Base-by-base conservation (phyloP, 1,284 basidiomycete species). In the Exobasidium rhododendri region DNA sequence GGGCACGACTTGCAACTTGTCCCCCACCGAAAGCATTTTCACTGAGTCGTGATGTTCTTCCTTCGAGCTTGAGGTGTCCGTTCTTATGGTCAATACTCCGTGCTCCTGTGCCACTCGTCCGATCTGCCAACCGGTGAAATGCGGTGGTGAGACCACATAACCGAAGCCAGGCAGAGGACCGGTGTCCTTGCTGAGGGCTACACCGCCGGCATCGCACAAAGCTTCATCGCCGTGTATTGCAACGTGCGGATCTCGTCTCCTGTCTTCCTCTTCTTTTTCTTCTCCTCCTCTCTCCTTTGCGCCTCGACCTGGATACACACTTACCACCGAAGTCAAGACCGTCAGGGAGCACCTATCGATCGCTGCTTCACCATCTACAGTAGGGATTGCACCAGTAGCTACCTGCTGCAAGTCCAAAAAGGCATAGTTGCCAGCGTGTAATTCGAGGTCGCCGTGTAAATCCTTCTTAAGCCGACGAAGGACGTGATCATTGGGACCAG, bases 341-440 rank as follows among this genome's bases (percentile, higher is more conserved):
- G 83, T 82, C 64, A 91, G 85, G 1, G 90, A 84, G 62, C 92
- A 85, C 35, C 83, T 82, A 2, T 82, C 79, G 11, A 64, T 57
- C 32, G 28, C 14, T 28, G 24, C 4, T 13, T 17, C 30, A 5
- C 56, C 59, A n/a, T 22, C 45, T 22, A 24, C n/a, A 22, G n/a
- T 59, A 20, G 63, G 63, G 7, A 54, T 59, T 17, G 57, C 62
- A 14, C 30, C 59, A 0, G 91, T 93, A 64, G 88, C 84, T 63
- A 88, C 82, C 77, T 93, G 91, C 80, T 93, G 91, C 47, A 92
- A 83, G 80, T 93, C 91, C 58, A 89, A 83, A 80, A 92, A 84
- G 2, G 89, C 87, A 74, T 93, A 94, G 80, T 91, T 90, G 28
- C 89, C 89, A 86, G 69, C 47, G 69, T 46, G 74, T 26, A 56